Percentiles rank a stretch among this genome's conserved stretches.
Conservation (phyloP, 2,329 filamentous ascomycete species). For the Lachnellula subtilissima region DNA sequence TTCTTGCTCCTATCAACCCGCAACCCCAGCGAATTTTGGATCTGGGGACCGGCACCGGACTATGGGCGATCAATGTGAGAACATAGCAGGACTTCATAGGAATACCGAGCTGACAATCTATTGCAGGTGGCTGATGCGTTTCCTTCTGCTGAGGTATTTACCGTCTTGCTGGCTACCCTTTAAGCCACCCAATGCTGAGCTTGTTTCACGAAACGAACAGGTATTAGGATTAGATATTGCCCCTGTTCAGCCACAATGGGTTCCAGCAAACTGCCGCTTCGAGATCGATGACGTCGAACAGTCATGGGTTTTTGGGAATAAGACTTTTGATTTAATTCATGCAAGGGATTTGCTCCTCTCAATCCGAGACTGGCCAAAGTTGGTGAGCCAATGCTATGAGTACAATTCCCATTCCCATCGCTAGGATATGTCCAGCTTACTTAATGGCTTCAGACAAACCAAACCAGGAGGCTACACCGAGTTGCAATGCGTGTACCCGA, state of each 20-base stretch:
- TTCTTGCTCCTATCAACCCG: constrained; percentile 25
- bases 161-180: background rate
- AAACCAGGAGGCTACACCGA: constrained; percentile 23
- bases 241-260: constrained; percentile 28
- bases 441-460: background rate
- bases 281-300: constrained; percentile 48
- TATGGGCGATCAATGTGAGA: constrained; percentile 29
- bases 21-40: constrained; percentile 34
- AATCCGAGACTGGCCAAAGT: constrained; percentile 17
- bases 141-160: constrained; percentile 28
- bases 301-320: constrained; percentile 41
- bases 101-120: background rate
- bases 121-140: constrained; percentile 25
- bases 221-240: constrained; percentile 31
- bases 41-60: constrained; percentile 28
- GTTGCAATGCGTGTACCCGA: constrained; percentile 17
- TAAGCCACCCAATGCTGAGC: background rate
- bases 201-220: background rate
- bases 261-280: constrained; percentile 47
- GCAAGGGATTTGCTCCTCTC: constrained; percentile 16
- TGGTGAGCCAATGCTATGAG: constrained; percentile 20
- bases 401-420: constrained; percentile 22
- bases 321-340: constrained; percentile 48
- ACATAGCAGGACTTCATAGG: background rate
- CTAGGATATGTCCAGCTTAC: background rate